A percentile compares a stretch with the other conserved stretches of the same genome.
These are phyloP conservation scores for Delphinella strobiligena DNA, from an alignment of 2,329 filamentous ascomycete species.

Conservation along the genomic window DNA sequence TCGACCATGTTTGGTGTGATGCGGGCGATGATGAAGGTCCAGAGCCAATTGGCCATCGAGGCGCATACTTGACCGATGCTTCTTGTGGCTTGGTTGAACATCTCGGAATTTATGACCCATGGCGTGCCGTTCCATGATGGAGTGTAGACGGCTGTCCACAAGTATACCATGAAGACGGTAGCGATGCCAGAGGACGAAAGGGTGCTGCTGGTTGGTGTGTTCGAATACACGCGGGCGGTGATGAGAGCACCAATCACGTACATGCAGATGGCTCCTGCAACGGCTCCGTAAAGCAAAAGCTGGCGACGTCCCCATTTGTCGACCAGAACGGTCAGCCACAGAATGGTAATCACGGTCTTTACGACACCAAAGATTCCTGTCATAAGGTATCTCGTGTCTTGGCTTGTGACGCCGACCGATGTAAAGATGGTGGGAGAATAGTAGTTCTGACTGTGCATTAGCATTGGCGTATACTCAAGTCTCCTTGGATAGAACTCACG, in stretches of 20 bases:
- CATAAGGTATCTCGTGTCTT: constrained; percentile 49
- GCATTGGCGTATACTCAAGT: not conserved
- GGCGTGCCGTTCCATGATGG: constrained; percentile 22
- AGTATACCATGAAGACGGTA: constrained; percentile 43
- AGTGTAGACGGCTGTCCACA: constrained; percentile 43
- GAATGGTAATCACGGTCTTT: constrained; percentile 25
- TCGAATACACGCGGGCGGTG: constrained; percentile 37
- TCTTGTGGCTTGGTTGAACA: constrained; percentile 31
- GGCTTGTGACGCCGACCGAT: constrained; percentile 49
- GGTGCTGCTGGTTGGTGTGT: constrained; percentile 31
- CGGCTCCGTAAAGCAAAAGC: constrained; percentile 35
- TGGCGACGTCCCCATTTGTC: constrained; percentile 29
- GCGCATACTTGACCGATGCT: constrained; percentile 24
- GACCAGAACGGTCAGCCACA: constrained; percentile 27
- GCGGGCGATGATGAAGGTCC: constrained; percentile 27
- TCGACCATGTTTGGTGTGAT: constrained; percentile 39
- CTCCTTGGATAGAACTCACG: not conserved
- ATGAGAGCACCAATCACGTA: constrained; percentile 44
- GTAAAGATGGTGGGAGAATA: constrained; percentile 59
- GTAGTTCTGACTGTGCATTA: constrained; percentile 31
- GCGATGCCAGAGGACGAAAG: constrained; percentile 35
- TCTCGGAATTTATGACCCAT: constrained; percentile 36
- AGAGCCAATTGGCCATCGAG: constrained; percentile 25
- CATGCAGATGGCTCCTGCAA: constrained; percentile 36
- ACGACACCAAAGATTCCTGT: constrained; percentile 13